A percentile compares a stretch with the other conserved stretches of the same genome.
phyloP scores from a whole-genome alignment of 495 filamentous ascomycete species.

The Aspergillus saccharolyticus region DNA sequence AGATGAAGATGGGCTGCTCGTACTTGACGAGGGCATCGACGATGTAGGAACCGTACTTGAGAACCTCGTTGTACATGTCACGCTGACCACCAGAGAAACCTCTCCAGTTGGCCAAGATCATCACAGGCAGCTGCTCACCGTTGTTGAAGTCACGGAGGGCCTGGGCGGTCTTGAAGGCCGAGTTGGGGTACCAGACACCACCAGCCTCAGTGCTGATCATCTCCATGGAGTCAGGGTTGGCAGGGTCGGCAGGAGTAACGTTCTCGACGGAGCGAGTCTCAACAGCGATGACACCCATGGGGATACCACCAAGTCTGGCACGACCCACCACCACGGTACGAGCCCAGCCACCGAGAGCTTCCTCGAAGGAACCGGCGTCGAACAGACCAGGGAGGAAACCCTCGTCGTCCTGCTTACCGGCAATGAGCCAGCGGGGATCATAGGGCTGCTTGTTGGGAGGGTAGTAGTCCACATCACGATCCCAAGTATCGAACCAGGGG shows the following conservation, averaged over 20 bases:
- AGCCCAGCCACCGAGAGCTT: slow-evolving; percentile 95
- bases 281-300: slow-evolving; percentile 96
- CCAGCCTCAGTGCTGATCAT: slow-evolving; percentile 89
- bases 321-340: slow-evolving; percentile 94
- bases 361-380: slow-evolving; percentile 93
- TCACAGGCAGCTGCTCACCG: slow-evolving; percentile 94
- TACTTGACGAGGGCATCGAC: slow-evolving; percentile 97
- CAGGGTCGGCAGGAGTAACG: slow-evolving; percentile 93
- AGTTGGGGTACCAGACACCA: slow-evolving; percentile 99
- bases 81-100: slow-evolving; percentile 99
- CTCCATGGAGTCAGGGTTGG: slow-evolving; percentile 96
- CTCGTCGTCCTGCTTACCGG: slow-evolving; percentile 81
- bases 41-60: slow-evolving; percentile 98
- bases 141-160: slow-evolving; percentile 99
- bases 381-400: slow-evolving; percentile 89
- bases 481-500: slow-evolving; percentile 82
- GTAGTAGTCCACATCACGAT: slow-evolving; percentile 81
- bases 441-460: slow-evolving; percentile 86
- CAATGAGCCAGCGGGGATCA: slow-evolving; percentile 90
- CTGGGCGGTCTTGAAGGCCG: slow-evolving; percentile 97
- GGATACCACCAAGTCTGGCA: slow-evolving; percentile 94
- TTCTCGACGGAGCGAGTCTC: slow-evolving; percentile 96
- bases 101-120: slow-evolving; percentile 99
- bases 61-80: slow-evolving; percentile 99
- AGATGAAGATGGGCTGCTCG: slow-evolving; percentile 97